Evolutionary conservation across 495 filamentous ascomycete species (phyloP).

Genomic region (Lentithecium fluviatile): DNA sequence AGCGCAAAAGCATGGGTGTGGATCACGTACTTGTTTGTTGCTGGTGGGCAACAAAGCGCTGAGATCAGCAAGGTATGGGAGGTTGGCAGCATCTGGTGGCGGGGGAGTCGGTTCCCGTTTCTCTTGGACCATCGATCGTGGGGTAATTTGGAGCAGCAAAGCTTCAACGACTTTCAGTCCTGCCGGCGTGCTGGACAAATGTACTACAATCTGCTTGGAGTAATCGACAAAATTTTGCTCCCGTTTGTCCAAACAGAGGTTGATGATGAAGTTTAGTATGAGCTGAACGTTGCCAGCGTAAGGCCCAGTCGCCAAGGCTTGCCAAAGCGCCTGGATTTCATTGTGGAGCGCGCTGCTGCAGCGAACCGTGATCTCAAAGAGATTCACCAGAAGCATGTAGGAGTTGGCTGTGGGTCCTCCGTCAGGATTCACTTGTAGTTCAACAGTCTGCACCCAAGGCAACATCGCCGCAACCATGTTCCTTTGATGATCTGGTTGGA

Average conservation of each 20-base stretch:
- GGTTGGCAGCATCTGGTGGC: slow-evolving; percentile 67
- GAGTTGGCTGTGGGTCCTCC: slow-evolving; percentile 85
- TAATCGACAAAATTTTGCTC: slow-evolving; percentile 98
- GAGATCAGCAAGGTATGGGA: slow-evolving; percentile 90
- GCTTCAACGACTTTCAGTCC: slow-evolving; percentile 94
- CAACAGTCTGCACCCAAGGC: slow-evolving; percentile 93
- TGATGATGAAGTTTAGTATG: slow-evolving; percentile 93
- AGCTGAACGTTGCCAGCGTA: slow-evolving; percentile 94
- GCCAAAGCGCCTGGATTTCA: slow-evolving; percentile 96
- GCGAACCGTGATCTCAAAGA: slow-evolving; percentile 94
- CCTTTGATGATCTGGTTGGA: slow-evolving; percentile 75
- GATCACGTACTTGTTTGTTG: slow-evolving; percentile 68
- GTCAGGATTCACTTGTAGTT: slow-evolving; percentile 91
- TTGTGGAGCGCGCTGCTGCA: slow-evolving; percentile 86
- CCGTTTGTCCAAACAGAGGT: slow-evolving; percentile 82
- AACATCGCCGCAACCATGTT: slow-evolving; percentile 93
- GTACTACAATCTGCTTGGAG: slow-evolving; percentile 96
- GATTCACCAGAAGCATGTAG: slow-evolving; percentile 92
- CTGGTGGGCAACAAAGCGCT: slow-evolving; percentile 72
- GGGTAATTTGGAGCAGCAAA: slow-evolving; percentile 80
- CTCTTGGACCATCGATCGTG: slow-evolving; percentile 87
- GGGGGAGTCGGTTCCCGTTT: slow-evolving; percentile 69
- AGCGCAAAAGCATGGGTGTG: not conserved
- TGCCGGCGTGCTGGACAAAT: slow-evolving; percentile 85
- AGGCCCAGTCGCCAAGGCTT: slow-evolving; percentile 89